These are phyloP conservation scores for Leptomonas pyrrhocoris DNA, from an alignment of 208 protist species.

Conservation along the genomic window DNA sequence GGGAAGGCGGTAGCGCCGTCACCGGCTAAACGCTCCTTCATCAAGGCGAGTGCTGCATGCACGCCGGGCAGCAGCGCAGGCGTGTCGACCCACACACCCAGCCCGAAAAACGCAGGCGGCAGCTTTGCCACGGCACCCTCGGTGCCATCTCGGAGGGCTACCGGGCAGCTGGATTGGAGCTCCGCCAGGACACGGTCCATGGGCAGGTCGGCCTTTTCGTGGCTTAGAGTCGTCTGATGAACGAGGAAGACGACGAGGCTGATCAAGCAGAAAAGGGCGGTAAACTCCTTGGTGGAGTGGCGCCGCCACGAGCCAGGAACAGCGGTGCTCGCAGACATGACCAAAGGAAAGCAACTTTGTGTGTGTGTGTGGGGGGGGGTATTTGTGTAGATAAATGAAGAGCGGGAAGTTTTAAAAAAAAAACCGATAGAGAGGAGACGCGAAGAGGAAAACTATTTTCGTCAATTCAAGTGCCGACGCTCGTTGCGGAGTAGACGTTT, in stretches of 20 bases:
- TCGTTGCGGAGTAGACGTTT: too few relatives aligned
- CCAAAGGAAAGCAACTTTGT: background rate
- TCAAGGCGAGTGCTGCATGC: slow-evolving; percentile 48
- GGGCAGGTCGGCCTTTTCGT: slow-evolving; percentile 48
- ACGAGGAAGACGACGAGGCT: slow-evolving; percentile 39
- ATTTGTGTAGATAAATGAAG: background rate
- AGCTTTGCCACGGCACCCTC: slow-evolving; percentile 4
- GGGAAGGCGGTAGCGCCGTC: slow-evolving; percentile 1
- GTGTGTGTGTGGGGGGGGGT: background rate
- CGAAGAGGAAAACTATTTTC: too few relatives aligned
- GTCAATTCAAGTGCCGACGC: too few relatives aligned
- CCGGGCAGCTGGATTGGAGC: slow-evolving; percentile 27
- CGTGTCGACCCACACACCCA: slow-evolving; percentile 73
- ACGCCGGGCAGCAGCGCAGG: slow-evolving; percentile 44
- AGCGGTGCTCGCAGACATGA: background rate
- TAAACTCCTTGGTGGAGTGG: slow-evolving; percentile 24
- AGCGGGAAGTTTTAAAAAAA: too few relatives aligned
- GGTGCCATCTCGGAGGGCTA: background rate
- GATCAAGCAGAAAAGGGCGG: slow-evolving; percentile 25
- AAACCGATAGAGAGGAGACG: too few relatives aligned
- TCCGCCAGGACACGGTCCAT: slow-evolving; percentile 40
- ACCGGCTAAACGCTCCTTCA: slow-evolving; percentile 45
- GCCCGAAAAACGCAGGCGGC: slow-evolving; percentile 49
- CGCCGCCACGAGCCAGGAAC: slow-evolving; percentile 23
- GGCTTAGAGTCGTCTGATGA: slow-evolving; percentile 51